Base-by-base conservation (phyloP, 2,329 filamentous ascomycete species). In the Knufia petricola region DNA sequence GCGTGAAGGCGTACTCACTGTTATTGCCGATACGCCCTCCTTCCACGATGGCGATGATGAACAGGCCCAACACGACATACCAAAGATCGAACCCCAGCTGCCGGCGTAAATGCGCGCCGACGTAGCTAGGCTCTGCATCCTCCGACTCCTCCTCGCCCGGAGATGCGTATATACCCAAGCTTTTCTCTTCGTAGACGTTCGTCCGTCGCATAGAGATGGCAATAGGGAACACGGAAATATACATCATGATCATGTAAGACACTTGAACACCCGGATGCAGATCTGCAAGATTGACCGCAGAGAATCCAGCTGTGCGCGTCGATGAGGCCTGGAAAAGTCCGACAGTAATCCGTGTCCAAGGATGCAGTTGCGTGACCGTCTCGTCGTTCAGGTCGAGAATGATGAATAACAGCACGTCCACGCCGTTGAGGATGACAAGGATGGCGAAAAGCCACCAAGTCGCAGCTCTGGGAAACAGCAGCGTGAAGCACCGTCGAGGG, bases 371-470 rank as follows among this genome's bases (percentile, higher is more conserved):
- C 0, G 77, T 79, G 12, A 98, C 81, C 0, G 78, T 75, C 0
- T 76, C 66, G 50, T 84, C 81, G 54, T 90, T 80, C 23, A 95
- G 81, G 72, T 98, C 92, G 13, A 98, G 78, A 51, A 96, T 78
- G 52, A 95, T 82, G 64, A 95, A 98, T 61, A 96, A 85, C 39
- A 96, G 74, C 54, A 96, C 61, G 66, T 98, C 92, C 26, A 94
- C 69, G 8, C 76, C 80, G 62, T 98, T 98, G 51, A 98, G 73
- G 1, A 82, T 63, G 3, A 94, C 72, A 4, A 98, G 72, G 24
- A 95, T 84, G 66, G 80, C 84, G 62, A 96, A 94, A 0, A 98
- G 73, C 87, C 88, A 95, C 92, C 92, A 96, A 1, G 87, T 96
- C 1, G 90, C 87, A 47, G 80, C 81, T 0, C 85, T 82, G 0